phyloP scores from a whole-genome alignment of 495 filamentous ascomycete species.

The Penicillium ucsense region DNA sequence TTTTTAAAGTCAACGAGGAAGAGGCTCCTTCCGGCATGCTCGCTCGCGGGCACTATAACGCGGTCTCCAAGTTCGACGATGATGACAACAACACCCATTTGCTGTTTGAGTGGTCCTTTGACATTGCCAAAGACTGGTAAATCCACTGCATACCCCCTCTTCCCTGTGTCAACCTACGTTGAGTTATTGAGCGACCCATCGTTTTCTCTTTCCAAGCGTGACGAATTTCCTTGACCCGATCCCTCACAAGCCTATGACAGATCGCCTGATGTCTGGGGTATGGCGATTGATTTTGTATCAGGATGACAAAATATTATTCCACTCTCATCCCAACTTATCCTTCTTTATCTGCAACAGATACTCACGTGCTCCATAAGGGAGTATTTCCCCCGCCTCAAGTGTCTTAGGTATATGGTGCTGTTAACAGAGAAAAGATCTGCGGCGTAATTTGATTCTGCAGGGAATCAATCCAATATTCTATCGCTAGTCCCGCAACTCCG shows the following conservation, averaged over 20 bases:
- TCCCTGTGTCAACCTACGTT: conserved; percentile 9
- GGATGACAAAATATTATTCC: conserved; percentile 3
- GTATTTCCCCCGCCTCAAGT: no score
- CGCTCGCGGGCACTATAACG: conserved; percentile 76
- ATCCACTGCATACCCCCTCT: not conserved
- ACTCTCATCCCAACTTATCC: not conserved
- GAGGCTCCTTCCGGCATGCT: conserved; percentile 87
- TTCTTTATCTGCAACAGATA: no score
- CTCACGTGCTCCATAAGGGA: no score
- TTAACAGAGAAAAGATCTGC: no score
- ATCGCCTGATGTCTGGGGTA: conserved; percentile 2
- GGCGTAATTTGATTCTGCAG: not conserved
- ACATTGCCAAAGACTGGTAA: conserved; percentile 88
- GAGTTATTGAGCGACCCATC: conserved; percentile 23
- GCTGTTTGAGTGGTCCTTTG: conserved; percentile 85
- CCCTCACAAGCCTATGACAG: conserved; percentile 17
- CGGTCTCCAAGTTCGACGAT: conserved; percentile 78
- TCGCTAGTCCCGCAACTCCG: conserved; percentile 20
- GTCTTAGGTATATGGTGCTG: no score
- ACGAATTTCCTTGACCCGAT: conserved; percentile 20
- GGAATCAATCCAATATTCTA: conserved; percentile 7
- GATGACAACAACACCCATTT: conserved; percentile 83
- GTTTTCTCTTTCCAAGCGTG: conserved; percentile 15
- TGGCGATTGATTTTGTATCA: conserved; percentile 10
- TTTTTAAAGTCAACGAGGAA: conserved; percentile 63